These are phyloP conservation scores for Aspergillus incahuasiensis DNA, from an alignment of 495 filamentous ascomycete species.

Conservation along the genomic window DNA sequence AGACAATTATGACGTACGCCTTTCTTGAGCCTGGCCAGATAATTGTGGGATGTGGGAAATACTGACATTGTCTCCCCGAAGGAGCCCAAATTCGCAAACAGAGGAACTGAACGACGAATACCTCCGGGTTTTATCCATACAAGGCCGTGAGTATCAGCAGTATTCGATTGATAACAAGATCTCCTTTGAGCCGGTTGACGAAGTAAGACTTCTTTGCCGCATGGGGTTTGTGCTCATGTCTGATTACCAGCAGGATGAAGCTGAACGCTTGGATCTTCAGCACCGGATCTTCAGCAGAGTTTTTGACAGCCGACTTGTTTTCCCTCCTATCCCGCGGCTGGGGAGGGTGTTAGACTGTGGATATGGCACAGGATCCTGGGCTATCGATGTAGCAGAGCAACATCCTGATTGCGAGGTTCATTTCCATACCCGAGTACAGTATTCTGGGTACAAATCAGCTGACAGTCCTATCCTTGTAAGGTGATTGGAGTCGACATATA, in stretches of 20 bases:
- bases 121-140: constrained; percentile 58
- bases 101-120: constrained; percentile 55
- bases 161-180: constrained; percentile 66
- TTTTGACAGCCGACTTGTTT: constrained; percentile 74
- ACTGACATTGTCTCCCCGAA: constrained; percentile 25
- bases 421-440: constrained; percentile 25
- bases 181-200: constrained; percentile 80
- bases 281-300: constrained; percentile 65
- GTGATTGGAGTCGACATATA: constrained; percentile 79
- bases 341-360: constrained; percentile 73
- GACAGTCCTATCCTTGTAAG: constrained; percentile 40
- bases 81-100: constrained; percentile 48
- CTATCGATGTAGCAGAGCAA: constrained; percentile 56
- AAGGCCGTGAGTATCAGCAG: constrained; percentile 68
- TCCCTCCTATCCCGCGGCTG: constrained; percentile 64
- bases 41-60: constrained; percentile 6
- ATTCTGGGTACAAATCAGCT: constrained; percentile 2
- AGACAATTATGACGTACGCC: constrained; percentile 33
- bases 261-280: constrained; percentile 66
- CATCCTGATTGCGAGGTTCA: constrained; percentile 70
- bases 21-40: constrained; percentile 9
- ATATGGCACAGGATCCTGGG: constrained; percentile 63
- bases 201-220: constrained; percentile 49
- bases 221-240: constrained; percentile 12
- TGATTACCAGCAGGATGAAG: constrained; percentile 62